Base-by-base conservation (phyloP, 106 monocot genomes). In the Dendrobium catenatum region DNA sequence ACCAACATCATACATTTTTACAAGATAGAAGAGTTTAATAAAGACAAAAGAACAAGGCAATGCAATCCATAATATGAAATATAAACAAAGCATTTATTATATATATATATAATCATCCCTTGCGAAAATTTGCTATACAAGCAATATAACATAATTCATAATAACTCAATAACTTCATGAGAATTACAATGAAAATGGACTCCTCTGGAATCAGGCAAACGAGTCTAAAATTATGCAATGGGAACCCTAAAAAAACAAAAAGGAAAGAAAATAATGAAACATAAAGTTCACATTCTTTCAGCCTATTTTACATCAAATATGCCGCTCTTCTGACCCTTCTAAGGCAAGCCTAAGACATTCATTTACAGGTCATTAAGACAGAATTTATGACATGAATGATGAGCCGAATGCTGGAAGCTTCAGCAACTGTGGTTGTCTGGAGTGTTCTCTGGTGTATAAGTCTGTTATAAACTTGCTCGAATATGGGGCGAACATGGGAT, bases 301-400 rank as follows among this genome's bases (percentile, higher is more conserved):
- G 37, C 70, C 70, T 70, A 70, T 70, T 37, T 37, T 70, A 31
- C 70, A 68, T 8, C 4, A 15, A 70, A 70, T 70, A 37, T 37
- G 70, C 29, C 33, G 15, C 29, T 37, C 58, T 4, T 9, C 70
- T 31, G 70, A 70, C 37, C 37, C 29, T 13, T 33, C 70, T 22
- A 4, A 51, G 16, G 51, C 51, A 51, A 15, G 3, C 51, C 13
- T 15, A 51, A 51, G 51, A 51, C 51, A 51, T 10, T 93, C 90
- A 93, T 85, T 93, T 93, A 73, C 88, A 89, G 85, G 81, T 83
- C 82, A 83, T 80, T 59, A 93, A 80, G 20, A 93, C 85, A 72
- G 90, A 90, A 76, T 86, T 88, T 41, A 93, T 85, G 40, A 93
- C 93, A 67, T 90, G 93, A 81, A 90, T 85, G 47, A 93, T 78